Evolutionary conservation across 495 filamentous ascomycete species (phyloP), one percentile per base, ranked within the genome.

Genomic region (Tuber umbilicatum): DNA sequence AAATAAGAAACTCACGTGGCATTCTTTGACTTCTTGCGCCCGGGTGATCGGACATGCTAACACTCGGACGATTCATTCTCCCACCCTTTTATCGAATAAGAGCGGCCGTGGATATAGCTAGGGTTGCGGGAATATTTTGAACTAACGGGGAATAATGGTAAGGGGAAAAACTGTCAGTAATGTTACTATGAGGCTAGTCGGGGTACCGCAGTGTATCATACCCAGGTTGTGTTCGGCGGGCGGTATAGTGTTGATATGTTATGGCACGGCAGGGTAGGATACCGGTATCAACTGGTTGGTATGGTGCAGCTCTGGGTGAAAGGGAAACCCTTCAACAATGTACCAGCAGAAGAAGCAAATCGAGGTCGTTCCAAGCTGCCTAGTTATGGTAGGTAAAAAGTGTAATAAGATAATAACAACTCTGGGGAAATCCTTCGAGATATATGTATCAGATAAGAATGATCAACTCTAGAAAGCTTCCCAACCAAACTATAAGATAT

Each of bases 391-490:
- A 31, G 55, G 55, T 64, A 64, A 31, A 14, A 17, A 31, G 55
- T 27, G 55, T 31, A 64, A 64, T 31, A 64, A 17, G 6, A 31
- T 27, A 55, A 27, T 2, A 17, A 43, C 12, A 64, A 64, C 31
- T 64, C 55, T 16, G 55, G n/a, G 55, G 55, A 64, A 64, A 64
- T 31, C n/a, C n/a, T 17, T 64, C 55, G 55, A 64, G 55, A 64
- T 64, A 64, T 64, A 64, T 55, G 23, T 64, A 31, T 64, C 55
- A 64, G 55, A 64, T 27, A 64, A 7, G 47, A 55, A 60, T 27
- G 50, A 60, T 60, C 3, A 60, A 27, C 55, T 16, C n/a, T 27
- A 64, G 55, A 17, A 12, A 64, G n/a, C 55, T 64, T 64, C 55
- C 55, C 55, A 17, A 31, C 55, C n/a, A 64, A 31, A 64, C 55